phyloP scores from a whole-genome alignment of 2,329 filamentous ascomycete species.

The Xylaria sp. region DNA sequence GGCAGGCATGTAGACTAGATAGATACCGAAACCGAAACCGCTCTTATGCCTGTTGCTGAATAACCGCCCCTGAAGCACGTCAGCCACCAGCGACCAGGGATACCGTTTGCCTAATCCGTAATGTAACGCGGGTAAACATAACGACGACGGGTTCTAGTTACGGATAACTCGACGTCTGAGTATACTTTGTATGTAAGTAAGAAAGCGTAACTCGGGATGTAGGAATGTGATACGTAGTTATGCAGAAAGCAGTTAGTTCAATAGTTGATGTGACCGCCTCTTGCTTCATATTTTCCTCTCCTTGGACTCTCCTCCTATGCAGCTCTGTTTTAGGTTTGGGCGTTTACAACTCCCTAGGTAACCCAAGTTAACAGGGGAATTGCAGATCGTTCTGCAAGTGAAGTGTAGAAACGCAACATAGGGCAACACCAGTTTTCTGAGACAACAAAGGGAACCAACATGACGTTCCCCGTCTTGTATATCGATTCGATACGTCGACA shows the following conservation, averaged over 20 bases:
- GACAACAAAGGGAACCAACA: background rate
- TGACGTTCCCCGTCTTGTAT: background rate
- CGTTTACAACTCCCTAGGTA: background rate
- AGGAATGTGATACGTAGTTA: no score
- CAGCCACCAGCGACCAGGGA: background rate
- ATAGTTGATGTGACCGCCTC: background rate
- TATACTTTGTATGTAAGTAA: no score
- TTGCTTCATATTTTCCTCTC: background rate
- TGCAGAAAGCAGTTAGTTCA: background rate
- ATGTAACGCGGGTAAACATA: background rate
- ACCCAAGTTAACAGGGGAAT: background rate
- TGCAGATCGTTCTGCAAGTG: no score
- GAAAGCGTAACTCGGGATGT: no score
- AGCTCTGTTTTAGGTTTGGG: background rate
- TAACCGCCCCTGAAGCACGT: background rate
- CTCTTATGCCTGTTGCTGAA: background rate
- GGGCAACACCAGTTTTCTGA: background rate
- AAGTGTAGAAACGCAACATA: background rate
- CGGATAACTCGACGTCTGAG: no score
- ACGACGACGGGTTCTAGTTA: no score
- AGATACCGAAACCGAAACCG: background rate
- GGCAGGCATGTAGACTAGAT: no score
- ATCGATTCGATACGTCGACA: background rate
- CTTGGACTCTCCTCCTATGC: background rate
- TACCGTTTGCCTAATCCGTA: background rate